Evolutionary conservation across 306 rosid genomes (phyloP).

Genomic region (Clitoria ternatea): DNA sequence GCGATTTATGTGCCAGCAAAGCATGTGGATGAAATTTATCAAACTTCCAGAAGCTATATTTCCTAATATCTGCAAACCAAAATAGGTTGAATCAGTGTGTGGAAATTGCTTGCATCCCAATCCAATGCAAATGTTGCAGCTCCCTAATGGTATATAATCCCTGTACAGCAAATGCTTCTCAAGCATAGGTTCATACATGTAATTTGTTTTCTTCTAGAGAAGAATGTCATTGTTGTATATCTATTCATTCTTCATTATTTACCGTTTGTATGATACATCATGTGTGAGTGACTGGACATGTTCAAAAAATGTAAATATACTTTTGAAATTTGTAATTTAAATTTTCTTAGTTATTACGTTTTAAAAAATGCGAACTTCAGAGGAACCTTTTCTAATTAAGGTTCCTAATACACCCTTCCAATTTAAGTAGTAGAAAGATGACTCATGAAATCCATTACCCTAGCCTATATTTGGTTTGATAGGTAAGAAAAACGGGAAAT

Average conservation of each 20-base stretch:
- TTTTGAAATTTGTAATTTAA: neutral
- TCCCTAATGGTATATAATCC: neutral
- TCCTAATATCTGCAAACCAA: conserved; percentile 17
- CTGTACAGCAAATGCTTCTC: conserved; percentile 18
- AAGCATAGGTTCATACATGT: neutral
- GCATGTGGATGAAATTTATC: conserved; percentile 43
- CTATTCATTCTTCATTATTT: neutral
- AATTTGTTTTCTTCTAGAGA: neutral
- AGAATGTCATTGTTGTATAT: neutral
- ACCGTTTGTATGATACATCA: neutral
- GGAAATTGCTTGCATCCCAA: neutral
- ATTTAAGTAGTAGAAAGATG: too few species aligned
- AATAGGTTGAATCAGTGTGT: neutral
- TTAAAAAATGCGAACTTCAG: neutral
- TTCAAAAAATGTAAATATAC: conserved; percentile 17
- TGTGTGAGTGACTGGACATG: neutral
- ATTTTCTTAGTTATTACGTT: neutral
- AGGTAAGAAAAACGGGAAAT: too few species aligned
- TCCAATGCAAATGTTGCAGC: conserved; percentile 7
- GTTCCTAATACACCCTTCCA: neutral
- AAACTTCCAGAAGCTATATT: conserved; percentile 20
- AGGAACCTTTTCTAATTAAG: neutral
- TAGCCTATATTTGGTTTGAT: too few species aligned
- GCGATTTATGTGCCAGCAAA: conserved; percentile 63
- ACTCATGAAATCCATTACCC: too few species aligned